Base-by-base conservation (phyloP, 148 eudicot genomes). In the Simmondsia chinensis region DNA sequence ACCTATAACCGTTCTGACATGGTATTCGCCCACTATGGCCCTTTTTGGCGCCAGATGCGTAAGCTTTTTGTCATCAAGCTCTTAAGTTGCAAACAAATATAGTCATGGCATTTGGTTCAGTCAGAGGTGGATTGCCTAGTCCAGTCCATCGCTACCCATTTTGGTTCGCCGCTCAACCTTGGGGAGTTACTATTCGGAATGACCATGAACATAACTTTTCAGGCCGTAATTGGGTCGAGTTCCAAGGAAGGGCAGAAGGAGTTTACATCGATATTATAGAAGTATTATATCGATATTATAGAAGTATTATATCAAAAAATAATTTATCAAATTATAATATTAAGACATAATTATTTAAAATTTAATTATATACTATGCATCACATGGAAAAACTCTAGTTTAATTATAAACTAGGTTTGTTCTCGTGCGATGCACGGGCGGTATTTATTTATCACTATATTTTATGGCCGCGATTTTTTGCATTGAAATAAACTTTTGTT, bases 21-120 rank as follows among this genome's bases (percentile, higher is more conserved):
- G 93, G 93, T 82, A n/a, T n/a, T n/a, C n/a, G n/a, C n/a, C n/a
- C n/a, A n/a, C n/a, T n/a, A n/a, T n/a, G n/a, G n/a, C n/a, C n/a
- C n/a, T n/a, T n/a, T n/a, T n/a, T n/a, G 93, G 93, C 93, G 93
- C 7, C 93, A 82, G 56, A 77, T 82, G 93, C 74, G 93, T 4
- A 82, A 82, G 43, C 71, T 82, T 11, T 74, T 79, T 38, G 93
- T 82, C 57, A 82, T 82, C 82, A 80, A 80, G 45, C 56, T 82
- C 4, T 82, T 82, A 39, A 74, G 82, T 65, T 68, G 91, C 0
- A 77, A 69, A 16, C 67, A 85, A 37, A 79, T 79, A 19, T 85
- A 74, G 70, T 77, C 93, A 0, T 82, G 93, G 93, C 70, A 72
- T 39, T 77, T 85, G 0, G 82, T 77, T 2, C 60, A 82, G 0